A percentile compares a stretch with the other conserved stretches of the same genome.
phyloP scores from a whole-genome alignment of 2,329 filamentous ascomycete species.

The Aspergillus thermomutatus region DNA sequence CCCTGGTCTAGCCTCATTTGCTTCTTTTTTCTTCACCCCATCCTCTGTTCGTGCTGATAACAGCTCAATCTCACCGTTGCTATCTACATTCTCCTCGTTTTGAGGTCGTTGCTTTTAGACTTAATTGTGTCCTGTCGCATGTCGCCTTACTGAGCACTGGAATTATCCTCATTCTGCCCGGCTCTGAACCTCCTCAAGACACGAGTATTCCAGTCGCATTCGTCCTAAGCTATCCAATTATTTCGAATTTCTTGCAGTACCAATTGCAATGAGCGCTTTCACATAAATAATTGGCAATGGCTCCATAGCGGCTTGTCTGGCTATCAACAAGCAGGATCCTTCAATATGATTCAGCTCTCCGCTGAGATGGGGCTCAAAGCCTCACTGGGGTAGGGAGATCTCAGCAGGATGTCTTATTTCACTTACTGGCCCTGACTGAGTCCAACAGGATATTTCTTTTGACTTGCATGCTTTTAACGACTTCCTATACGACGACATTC shows the following conservation, averaged over 20 bases:
- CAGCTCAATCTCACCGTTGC: background rate
- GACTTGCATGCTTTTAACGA: constrained; percentile 32
- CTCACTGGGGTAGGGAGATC: constrained; percentile 29
- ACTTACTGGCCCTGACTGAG: constrained; percentile 15
- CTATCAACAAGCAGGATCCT: constrained; percentile 9
- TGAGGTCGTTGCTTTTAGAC: background rate
- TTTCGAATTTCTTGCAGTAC: background rate
- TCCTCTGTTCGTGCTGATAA: background rate
- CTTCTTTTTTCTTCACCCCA: background rate
- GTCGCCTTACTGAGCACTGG: background rate
- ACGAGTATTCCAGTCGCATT: background rate
- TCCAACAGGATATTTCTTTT: constrained; percentile 28
- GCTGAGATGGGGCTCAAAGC: constrained; percentile 30
- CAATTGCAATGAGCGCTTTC: background rate
- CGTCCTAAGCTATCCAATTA: background rate
- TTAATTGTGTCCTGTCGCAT: background rate
- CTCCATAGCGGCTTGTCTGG: constrained; percentile 11
- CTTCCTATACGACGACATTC: constrained; percentile 36
- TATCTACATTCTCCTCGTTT: background rate
- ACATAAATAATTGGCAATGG: background rate
- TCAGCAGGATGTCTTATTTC: background rate
- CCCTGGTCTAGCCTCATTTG: background rate
- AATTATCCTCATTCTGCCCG: background rate
- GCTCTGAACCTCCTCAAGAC: background rate
- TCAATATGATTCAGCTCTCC: constrained; percentile 27